Base-by-base conservation (phyloP, 2,329 filamentous ascomycete genomes). In the Aspergillus eucalypticola region DNA sequence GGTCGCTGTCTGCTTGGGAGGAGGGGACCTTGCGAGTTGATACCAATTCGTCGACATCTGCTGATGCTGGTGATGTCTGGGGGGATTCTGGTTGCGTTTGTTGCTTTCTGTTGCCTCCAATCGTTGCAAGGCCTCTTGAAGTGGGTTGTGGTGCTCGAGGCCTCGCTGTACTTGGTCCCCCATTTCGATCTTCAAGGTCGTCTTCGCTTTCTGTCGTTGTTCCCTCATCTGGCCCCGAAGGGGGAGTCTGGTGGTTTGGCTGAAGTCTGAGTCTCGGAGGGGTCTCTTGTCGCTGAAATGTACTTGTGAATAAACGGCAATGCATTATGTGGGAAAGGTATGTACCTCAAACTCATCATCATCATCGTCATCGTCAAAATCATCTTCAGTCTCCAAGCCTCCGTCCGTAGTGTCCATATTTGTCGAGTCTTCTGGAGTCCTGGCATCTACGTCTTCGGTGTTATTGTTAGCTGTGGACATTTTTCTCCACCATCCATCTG, bases 261-360 rank as follows among this genome's bases (percentile, higher is more conserved):
- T 56, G 42, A 38, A 58, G 60, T 51, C 68, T 74, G 0, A 73
- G 59, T 52, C 67, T 65, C 17, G 74, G 72, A 50, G 74, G 72
- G 5, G 71, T 77, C 60, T 75, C 69, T 68, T 76, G 73, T 62
- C 69, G 72, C 75, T 78, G 59, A 57, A 21, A 60, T 19, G 29
- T 53, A 41, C 42, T 54, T 60, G 42, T 58, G 46, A 60, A 19
- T 5, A 29, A 35, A 27, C 25, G 17, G 19, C 10, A 42, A 25
- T 25, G 29, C 19, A 46, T 23, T 7, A 5, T 8, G 51, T 32
- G 55, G 15, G 10, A 41, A 17, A n/a, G 2, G 11, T 39, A 62
- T 67, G 54, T 71, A 78, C 76, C 71, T 78, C 69, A 56, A 79
- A 75, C 54, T 76, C 75, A 59, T 73, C 74, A 21, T 76, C 75